Base-by-base conservation (phyloP, 2,329 filamentous ascomycete species). In the Emmonsiellopsis sp. region DNA sequence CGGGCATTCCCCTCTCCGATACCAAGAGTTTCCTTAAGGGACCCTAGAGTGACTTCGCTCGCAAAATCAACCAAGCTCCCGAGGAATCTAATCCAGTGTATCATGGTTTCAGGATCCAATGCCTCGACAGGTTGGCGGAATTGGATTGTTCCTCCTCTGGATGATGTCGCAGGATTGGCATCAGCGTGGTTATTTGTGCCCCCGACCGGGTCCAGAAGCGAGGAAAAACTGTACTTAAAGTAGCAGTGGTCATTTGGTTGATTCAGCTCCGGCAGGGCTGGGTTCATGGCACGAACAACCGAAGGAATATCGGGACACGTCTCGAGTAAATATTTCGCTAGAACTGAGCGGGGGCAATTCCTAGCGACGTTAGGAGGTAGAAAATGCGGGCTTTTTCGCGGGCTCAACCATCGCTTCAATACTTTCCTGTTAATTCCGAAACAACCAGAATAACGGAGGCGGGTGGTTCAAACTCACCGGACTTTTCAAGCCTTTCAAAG, bases 181-280 rank as follows among this genome's bases (percentile, higher is more conserved):
- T 33, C 34, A 14, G 27, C n/a, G 14, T 32, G 39, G 10, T 4
- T 34, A 13, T 43, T 49, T 55, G 6, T 46, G 43, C 9, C 31
- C 27, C 9, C 37, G 42, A 48, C 11, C 10, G 53, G 51, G 42
- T 59, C 57, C 11, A 57, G 57, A 9, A 56, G 53, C 6, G 57
- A 52, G 4, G 51, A 54, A 42, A 59, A 57, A 32, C 57, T 55
- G 33, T 56, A 59, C 39, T 55, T 59, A 42, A 53, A 59, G 47
- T 53, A 57, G 14, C 5, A 40, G 31, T 49, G 47, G 4, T n/a
- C 27, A 31, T 36, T 46, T n/a, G 46, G 51, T 14, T 47, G 45
- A 14, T 17, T 5, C 9, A 39, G 14, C 27, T 42, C 32, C 2
- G 51, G 34, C 5, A 52, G 40, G 14, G 6, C 1, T 42, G 56